These are phyloP conservation scores for Malus fusca DNA, from an alignment of 306 rosid genomes.

Conservation along the genomic window DNA sequence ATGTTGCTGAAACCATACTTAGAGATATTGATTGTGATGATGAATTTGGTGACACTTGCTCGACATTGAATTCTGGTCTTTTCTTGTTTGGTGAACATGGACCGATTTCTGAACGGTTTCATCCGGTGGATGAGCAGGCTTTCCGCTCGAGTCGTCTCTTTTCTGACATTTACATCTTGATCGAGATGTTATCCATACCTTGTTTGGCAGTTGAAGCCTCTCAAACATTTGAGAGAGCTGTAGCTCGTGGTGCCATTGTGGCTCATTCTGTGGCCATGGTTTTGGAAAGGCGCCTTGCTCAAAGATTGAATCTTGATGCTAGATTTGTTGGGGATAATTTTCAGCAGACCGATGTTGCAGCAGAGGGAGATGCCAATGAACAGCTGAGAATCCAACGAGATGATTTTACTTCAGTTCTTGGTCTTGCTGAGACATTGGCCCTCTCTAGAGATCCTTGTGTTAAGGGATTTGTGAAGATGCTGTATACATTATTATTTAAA, in stretches of 20 bases:
- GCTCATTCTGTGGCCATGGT: conserved; percentile 87
- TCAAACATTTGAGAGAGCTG: conserved; percentile 95
- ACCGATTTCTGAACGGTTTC: conserved; percentile 48
- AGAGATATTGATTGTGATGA: conserved; percentile 90
- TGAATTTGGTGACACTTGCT: conserved; percentile 65
- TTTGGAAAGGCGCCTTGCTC: conserved; percentile 83
- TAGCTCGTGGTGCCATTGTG: conserved; percentile 76
- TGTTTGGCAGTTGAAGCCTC: conserved; percentile 94
- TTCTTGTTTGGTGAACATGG: conserved; percentile 72
- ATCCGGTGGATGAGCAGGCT: conserved; percentile 64
- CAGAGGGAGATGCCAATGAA: conserved; percentile 60
- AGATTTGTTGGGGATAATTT: conserved; percentile 48
- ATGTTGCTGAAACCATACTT: conserved; percentile 92
- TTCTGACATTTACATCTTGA: conserved; percentile 77
- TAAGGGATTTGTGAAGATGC: conserved; percentile 80
- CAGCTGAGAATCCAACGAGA: conserved; percentile 70
- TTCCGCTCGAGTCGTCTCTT: conserved; percentile 51
- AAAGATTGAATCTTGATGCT: conserved; percentile 46
- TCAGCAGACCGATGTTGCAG: conserved; percentile 47
- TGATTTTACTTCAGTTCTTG: conserved; percentile 85
- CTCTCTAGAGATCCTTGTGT: conserved; percentile 73
- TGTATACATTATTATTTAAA: conserved; percentile 72
- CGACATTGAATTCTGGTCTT: conserved; percentile 49
- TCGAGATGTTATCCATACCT: conserved; percentile 95
- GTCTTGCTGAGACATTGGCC: conserved; percentile 91